Base-by-base conservation (phyloP, 2,329 filamentous ascomycete genomes). In the Chrysoporthe cubensis region DNA sequence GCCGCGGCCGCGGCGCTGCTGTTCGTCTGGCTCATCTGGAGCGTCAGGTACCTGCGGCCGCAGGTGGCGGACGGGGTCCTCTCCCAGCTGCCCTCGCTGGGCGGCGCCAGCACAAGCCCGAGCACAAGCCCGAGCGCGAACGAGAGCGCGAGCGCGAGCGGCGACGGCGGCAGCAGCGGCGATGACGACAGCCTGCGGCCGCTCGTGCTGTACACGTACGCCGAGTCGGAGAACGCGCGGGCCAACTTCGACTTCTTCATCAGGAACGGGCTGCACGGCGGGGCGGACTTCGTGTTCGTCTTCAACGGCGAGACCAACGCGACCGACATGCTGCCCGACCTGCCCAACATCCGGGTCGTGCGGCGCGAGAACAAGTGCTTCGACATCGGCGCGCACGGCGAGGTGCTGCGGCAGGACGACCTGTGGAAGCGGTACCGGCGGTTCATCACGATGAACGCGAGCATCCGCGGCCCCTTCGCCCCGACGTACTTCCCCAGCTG, bases 201-300 rank as follows among this genome's bases (percentile, higher is more conserved):
- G 3, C 69, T 78, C 37, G 73, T 78, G n/a, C 70, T 76, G 16
- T 79, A 79, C 62, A 74, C 73, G 6, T 79, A 76, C 68, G 72
- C 74, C 48, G 77, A 79, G 65, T 76, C 76, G 7, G 71, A 71
- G 1, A 69, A 69, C 37, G 73, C 73, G 26, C 74, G 72, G n/a
- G 70, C 71, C 37, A 79, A 78, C 70, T 65, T 78, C 16, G 43
- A 71, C 4, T 79, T 75, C 69, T 79, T 79, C 67, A 58, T 78
- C 43, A 64, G 68, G 7, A 74, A 79, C 62, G 78, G 75, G 13
- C 71, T 79, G 7, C 75, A 79, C 62, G 72, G 68, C 34, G 72
- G 67, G 2, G 77, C 77, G 46, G 77, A 79, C 66, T 79, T 79
- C 65, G 70, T 79, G 58, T 79, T 79, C 71, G 75, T 79, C 63